Base-by-base conservation (phyloP, 176 grass and related monocot species). In the Ensete glaucum region DNA sequence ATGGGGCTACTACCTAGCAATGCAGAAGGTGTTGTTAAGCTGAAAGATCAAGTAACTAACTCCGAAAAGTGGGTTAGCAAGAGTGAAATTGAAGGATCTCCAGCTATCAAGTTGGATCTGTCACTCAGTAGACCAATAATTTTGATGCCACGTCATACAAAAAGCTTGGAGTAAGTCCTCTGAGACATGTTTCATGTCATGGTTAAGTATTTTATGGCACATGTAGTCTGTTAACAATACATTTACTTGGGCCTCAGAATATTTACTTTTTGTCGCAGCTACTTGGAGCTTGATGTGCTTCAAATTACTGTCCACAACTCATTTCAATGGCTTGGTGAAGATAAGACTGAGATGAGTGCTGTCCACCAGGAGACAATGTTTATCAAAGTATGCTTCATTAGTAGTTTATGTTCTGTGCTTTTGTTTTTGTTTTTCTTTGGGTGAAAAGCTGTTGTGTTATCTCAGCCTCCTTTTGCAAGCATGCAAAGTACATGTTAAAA, bases 101-200 rank as follows among this genome's bases (percentile, higher is more conserved):
- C 94, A 80, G 94, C 94, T 67, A 79, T 93, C 70, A 97, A 89
- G 81, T 82, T 97, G 85, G 84, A 97, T 68, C 67, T 97, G 83
- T 93, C 90, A 72, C 87, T 97, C n/a, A 93, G 79, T 63, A 89
- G 90, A 57, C 94, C 94, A 82, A 84, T 97, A 90, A 97, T 97
- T 93, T 65, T 93, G 77, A 88, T 97, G 94, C 94, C 94, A 64
- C 90, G 80, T 11, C 83, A 76, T 70, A 90, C 94, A 75, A 77
- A 91, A 74, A 93, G 87, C 70, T 24, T 79, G 15, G 94, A 97
- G 94, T 97, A 88, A 88, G 94, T 64, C 50, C 29, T 50, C 53
- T 22, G 6, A 34, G 75, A 65, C 59, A 51, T 70, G 64, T 15
- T 67, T 21, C 10, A 50, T 50, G 7, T 54, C 13, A 34, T 69